Conservation (phyloP, 805 yeast species). For the Maudiozyma barnettii region DNA sequence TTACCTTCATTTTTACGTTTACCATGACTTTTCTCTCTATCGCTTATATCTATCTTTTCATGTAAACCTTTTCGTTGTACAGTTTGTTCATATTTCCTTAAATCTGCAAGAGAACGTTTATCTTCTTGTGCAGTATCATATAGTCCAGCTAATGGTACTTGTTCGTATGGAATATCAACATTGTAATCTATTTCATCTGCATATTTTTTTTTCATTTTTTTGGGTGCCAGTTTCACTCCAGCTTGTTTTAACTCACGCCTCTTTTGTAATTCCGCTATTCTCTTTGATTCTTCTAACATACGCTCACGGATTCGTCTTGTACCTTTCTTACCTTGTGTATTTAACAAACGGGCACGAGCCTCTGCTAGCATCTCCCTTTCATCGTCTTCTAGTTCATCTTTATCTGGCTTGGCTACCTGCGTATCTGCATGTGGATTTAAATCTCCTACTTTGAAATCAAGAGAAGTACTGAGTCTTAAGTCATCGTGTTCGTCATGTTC, state of each 20-base stretch:
- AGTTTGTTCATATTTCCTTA: conserved; percentile 34
- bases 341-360: conserved; percentile 83
- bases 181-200: conserved; percentile 69
- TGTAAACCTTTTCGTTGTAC: conserved; percentile 39
- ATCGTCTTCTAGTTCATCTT: conserved; percentile 71
- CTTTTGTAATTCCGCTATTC: conserved; percentile 68
- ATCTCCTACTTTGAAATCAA: conserved; percentile 39
- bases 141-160: conserved; percentile 53
- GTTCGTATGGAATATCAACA: conserved; percentile 74
- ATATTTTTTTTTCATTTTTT: conserved; percentile 41
- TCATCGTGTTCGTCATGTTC: conserved; percentile 8
- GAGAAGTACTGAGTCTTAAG: conserved; percentile 32
- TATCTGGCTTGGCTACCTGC: conserved; percentile 73
- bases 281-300: conserved; percentile 64
- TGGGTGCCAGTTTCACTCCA: conserved; percentile 48
- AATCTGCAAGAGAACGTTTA: conserved; percentile 30
- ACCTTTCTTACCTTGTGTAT: conserved; percentile 91
- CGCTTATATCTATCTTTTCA: conserved; percentile 23
- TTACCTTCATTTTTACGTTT: conserved; percentile 9
- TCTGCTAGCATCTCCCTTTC: conserved; percentile 91
- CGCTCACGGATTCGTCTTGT: conserved; percentile 82
- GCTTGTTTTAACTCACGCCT: conserved; percentile 76
- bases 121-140: conserved; percentile 62
- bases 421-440: conserved; percentile 67
- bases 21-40: conserved; percentile 19